Conservation (phyloP, 345 rosid species). For the Eucalyptus marginata region DNA sequence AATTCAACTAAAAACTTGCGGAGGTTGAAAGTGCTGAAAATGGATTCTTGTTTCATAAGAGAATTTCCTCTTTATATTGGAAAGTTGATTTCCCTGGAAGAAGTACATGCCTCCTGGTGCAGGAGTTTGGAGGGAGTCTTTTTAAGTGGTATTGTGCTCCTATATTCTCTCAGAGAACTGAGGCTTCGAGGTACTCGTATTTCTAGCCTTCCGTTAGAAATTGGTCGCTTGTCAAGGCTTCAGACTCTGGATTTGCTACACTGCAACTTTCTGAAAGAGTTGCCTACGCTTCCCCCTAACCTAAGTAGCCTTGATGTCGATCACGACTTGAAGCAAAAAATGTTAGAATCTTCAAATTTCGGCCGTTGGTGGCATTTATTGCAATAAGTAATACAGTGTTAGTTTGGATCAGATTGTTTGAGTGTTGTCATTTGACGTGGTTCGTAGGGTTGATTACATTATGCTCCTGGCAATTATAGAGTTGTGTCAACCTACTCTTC, state of each 20-base stretch:
- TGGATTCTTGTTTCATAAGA: neutral
- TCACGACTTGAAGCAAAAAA: neutral
- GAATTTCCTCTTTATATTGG: neutral
- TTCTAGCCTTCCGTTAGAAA: neutral
- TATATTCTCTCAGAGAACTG: neutral
- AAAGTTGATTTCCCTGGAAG: rapidly evolving
- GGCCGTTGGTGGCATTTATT: neutral
- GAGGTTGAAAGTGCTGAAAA: neutral
- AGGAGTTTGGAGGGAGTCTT: neutral
- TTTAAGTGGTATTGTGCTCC: rapidly evolving
- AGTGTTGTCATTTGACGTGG: neutral
- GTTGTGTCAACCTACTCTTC: too few species aligned
- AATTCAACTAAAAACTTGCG: rapidly evolving
- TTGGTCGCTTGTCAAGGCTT: rapidly evolving
- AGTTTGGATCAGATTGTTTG: neutral
- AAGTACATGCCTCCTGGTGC: neutral
- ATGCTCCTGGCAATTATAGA: rapidly evolving
- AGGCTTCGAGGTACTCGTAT: neutral
- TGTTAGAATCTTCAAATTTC: neutral
- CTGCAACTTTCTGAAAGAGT: neutral
- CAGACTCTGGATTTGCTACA: neutral
- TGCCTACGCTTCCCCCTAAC: neutral
- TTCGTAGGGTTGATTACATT: neutral
- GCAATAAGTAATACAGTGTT: neutral
- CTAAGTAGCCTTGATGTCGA: neutral